Evolutionary conservation across 2,329 filamentous ascomycete genomes (phyloP).

Genomic region (Colletotrichum truncatum): DNA sequence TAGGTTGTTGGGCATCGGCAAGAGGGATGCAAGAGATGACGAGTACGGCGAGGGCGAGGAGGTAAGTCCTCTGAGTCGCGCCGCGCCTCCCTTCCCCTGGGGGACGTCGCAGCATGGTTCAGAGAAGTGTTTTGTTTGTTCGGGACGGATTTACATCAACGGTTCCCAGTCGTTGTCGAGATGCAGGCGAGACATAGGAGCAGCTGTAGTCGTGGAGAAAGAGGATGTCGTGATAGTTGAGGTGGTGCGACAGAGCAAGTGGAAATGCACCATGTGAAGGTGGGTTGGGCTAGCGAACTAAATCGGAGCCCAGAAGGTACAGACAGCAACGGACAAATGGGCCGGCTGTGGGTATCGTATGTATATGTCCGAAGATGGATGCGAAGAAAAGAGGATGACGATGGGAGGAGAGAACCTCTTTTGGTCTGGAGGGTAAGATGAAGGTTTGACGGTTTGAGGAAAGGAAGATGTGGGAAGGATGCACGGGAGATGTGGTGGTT

Average conservation of each 20-base stretch:
- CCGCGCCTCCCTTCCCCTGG: conserved; percentile 64
- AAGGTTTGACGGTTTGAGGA: neutral
- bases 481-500: neutral
- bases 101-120: conserved; percentile 70
- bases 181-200: conserved; percentile 31
- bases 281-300: conserved; percentile 26
- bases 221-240: neutral
- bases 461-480: conserved; percentile 1
- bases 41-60: conserved; percentile 66
- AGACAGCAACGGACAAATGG: neutral
- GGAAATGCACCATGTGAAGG: conserved; percentile 25
- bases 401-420: neutral
- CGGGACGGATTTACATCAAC: conserved; percentile 30
- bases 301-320: conserved; percentile 24
- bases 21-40: conserved; percentile 64
- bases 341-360: neutral
- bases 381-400: neutral
- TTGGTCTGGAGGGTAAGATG: neutral
- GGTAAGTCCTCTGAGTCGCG: conserved; percentile 54
- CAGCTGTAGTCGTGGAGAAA: neutral
- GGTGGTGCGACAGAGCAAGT: conserved; percentile 7
- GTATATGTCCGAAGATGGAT: neutral
- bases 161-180: conserved; percentile 16
- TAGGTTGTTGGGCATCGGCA: conserved; percentile 66
- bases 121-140: neutral